phyloP scores from a whole-genome alignment of 805 yeast genomes.

The Starmerella stellata region DNA sequence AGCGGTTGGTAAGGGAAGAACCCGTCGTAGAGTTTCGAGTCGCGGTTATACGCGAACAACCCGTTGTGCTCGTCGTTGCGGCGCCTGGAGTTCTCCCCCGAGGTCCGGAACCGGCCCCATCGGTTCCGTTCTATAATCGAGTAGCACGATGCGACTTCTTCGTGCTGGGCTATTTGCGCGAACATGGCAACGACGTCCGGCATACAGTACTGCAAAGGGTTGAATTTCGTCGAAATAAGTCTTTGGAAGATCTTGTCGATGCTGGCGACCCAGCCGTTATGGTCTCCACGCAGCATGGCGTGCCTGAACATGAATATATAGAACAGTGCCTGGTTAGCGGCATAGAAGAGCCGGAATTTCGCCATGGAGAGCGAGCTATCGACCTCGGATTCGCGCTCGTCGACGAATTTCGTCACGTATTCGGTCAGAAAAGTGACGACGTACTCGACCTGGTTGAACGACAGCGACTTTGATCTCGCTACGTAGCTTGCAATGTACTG shows the following conservation, averaged over 20 bases:
- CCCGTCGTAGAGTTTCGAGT: constrained; percentile 76
- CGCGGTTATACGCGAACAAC: constrained; percentile 46
- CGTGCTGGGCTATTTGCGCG: constrained; percentile 78
- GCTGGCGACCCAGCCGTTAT: constrained; percentile 23
- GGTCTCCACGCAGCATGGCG: constrained; percentile 16
- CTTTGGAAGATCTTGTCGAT: constrained; percentile 77
- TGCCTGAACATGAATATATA: constrained; percentile 87
- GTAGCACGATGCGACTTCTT: constrained; percentile 81
- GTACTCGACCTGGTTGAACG: constrained; percentile 56
- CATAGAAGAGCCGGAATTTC: constrained; percentile 71
- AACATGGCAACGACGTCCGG: constrained; percentile 85
- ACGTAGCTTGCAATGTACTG: constrained; percentile 82
- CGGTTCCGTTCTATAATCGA: constrained; percentile 83
- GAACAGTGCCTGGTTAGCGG: constrained; percentile 74
- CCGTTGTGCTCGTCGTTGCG: constrained; percentile 20
- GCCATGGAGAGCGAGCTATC: constrained; percentile 65
- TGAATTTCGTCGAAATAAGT: constrained; percentile 69
- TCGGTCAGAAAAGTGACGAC: constrained; percentile 66
- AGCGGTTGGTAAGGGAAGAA: constrained; percentile 94
- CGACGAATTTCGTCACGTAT: constrained; percentile 67
- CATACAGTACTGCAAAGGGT: constrained; percentile 83
- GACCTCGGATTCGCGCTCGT: constrained; percentile 73
- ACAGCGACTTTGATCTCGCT: constrained; percentile 63
- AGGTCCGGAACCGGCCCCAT: constrained; percentile 34
- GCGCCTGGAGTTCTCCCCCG: not conserved